These are phyloP conservation scores for Pichia paraexigua DNA, from an alignment of 805 yeast species.

Conservation along the genomic window DNA sequence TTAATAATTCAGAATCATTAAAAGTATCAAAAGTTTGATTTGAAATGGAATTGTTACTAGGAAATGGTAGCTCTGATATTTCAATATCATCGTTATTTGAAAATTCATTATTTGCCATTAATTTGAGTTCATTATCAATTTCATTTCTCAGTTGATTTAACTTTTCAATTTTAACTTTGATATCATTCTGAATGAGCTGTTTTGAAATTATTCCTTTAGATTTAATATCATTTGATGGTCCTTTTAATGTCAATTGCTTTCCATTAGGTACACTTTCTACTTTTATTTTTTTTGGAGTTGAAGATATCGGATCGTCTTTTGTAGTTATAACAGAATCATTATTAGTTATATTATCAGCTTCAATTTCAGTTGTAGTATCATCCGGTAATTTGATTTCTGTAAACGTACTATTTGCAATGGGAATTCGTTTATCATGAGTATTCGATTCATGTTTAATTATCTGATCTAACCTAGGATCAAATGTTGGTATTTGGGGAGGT, in stretches of 20 bases:
- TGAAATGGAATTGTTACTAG: not conserved
- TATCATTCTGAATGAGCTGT: not conserved
- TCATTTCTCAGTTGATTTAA: not conserved
- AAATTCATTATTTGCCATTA: not conserved
- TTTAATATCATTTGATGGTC: not conserved
- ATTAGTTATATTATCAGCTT: not conserved
- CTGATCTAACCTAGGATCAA: not conserved
- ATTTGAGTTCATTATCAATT: constrained; percentile 1
- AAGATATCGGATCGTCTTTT: not conserved
- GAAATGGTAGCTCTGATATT: not conserved
- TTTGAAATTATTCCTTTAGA: not conserved
- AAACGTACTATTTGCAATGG: constrained; percentile 5
- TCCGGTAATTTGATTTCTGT: not conserved
- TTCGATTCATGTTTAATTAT: not conserved
- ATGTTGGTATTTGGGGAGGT: not conserved
- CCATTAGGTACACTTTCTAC: not conserved
- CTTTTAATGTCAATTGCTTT: not conserved
- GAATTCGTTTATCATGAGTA: not conserved
- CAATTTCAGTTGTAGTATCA: not conserved
- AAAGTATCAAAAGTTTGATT: constrained; percentile 1
- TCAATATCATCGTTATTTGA: not conserved
- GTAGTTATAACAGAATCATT: not conserved
- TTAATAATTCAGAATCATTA: constrained; percentile 7
- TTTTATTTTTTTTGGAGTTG: not conserved
- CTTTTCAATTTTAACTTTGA: constrained; percentile 3